A percentile compares a stretch with the other conserved stretches of the same genome.
These are phyloP conservation scores for Penicillium angulare DNA, from an alignment of 495 filamentous ascomycete genomes.

Conservation along the genomic window DNA sequence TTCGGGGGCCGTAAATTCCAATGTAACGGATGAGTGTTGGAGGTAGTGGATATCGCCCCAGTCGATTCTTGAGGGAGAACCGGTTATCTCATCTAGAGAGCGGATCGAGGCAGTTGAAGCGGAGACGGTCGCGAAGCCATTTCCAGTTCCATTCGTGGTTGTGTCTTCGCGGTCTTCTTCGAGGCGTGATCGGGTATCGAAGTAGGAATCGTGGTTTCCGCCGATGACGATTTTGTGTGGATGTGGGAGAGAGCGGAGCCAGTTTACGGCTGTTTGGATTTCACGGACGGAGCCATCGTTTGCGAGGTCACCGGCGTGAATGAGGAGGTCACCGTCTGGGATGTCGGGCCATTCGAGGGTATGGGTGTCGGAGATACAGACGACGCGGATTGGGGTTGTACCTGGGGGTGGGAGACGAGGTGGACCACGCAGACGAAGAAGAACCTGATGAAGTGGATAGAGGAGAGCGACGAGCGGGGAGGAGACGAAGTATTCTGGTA, in stretches of 20 bases:
- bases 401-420: conserved; percentile 53
- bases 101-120: conserved; percentile 42
- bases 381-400: conserved; percentile 62
- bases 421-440: conserved; percentile 62
- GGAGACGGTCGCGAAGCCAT: conserved; percentile 30
- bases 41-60: conserved; percentile 63
- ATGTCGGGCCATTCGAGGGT: conserved; percentile 58
- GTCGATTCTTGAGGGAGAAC: conserved; percentile 38
- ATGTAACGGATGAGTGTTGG: conserved; percentile 56
- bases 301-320: conserved; percentile 85
- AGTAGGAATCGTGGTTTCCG: conserved; percentile 88
- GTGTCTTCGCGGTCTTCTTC: conserved; percentile 40
- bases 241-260: conserved; percentile 72
- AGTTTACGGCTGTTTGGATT: conserved; percentile 76
- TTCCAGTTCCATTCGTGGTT: neutral
- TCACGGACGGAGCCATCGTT: conserved; percentile 67
- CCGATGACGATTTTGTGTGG: conserved; percentile 76
- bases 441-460: conserved; percentile 56
- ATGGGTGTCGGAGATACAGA: conserved; percentile 93
- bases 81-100: conserved; percentile 38
- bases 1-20: conserved; percentile 41
- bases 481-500: conserved; percentile 45
- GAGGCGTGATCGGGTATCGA: conserved; percentile 57
- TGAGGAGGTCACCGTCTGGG: conserved; percentile 78
- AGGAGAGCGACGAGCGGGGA: conserved; percentile 50